phyloP scores from a whole-genome alignment of 2,329 filamentous ascomycete genomes.

The Bipolaris victoriae region DNA sequence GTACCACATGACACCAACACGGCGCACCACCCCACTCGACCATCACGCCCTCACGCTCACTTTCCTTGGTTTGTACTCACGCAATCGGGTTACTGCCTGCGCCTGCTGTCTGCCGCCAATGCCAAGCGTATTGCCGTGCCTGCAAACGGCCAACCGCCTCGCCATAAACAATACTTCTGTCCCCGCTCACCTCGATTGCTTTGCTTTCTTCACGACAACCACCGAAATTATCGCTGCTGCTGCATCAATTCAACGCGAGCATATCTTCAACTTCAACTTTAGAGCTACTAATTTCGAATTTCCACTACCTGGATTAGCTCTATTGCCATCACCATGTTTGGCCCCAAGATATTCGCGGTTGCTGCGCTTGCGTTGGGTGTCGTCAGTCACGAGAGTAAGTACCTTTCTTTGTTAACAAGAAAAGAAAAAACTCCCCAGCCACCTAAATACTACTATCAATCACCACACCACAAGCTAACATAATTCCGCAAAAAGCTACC shows the following conservation, averaged over 20 bases:
- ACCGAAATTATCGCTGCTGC: slow-evolving; percentile 28
- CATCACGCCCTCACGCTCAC: slow-evolving; percentile 22
- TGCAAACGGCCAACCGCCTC: slow-evolving; percentile 10
- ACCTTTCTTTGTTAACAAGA: too few relatives aligned
- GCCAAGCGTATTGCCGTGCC: slow-evolving; percentile 6
- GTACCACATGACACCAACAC: slow-evolving; percentile 15
- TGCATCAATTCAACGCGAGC: slow-evolving; percentile 30
- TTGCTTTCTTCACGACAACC: slow-evolving; percentile 7
- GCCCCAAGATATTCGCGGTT: slow-evolving; percentile 32
- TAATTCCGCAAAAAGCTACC: slow-evolving; percentile 11
- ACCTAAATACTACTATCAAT: background rate
- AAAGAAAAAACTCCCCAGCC: background rate
- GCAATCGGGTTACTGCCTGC: background rate
- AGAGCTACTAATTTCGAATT: slow-evolving; percentile 1
- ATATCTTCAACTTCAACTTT: slow-evolving; percentile 18
- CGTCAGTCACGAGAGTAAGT: slow-evolving; percentile 28
- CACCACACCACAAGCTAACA: slow-evolving; percentile 14
- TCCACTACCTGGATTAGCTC: slow-evolving; percentile 13
- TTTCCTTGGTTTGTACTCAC: slow-evolving; percentile 5
- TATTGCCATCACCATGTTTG: slow-evolving; percentile 33
- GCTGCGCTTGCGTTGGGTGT: slow-evolving; percentile 28
- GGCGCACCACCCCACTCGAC: slow-evolving; percentile 6
- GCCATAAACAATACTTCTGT: slow-evolving; percentile 18
- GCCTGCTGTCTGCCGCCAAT: slow-evolving; percentile 8
- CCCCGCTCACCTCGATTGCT: slow-evolving; percentile 5